A percentile compares a stretch with the other conserved stretches of the same genome.
Conservation (phyloP, 225 moss, liverwort and hornwort species). For the Thuidium tamariscinum region DNA sequence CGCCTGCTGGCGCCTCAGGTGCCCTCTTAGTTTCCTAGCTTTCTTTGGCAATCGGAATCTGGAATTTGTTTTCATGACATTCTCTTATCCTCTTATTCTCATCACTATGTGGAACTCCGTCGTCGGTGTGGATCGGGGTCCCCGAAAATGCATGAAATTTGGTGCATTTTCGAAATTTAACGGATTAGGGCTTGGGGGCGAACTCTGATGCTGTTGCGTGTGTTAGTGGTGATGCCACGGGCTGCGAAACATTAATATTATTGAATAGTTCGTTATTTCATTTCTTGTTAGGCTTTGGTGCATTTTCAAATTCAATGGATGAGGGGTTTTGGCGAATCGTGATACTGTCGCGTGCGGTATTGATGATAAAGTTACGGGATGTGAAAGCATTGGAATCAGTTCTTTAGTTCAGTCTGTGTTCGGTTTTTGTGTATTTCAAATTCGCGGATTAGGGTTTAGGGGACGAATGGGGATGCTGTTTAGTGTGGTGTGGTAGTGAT, state of each 20-base stretch:
- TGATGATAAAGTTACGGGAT: background rate
- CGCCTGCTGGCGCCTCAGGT: constrained; percentile 17
- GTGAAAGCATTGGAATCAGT: background rate
- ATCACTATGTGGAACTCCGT: background rate
- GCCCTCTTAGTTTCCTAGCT: background rate
- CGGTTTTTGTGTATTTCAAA: background rate
- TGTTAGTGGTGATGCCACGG: background rate
- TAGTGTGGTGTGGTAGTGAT: background rate
- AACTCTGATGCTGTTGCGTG: background rate
- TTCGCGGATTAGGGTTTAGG: background rate
- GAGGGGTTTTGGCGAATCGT: background rate
- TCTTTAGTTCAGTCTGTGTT: background rate
- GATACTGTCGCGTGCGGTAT: background rate
- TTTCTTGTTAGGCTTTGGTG: background rate
- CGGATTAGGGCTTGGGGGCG: background rate
- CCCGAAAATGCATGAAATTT: background rate
- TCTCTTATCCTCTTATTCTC: background rate
- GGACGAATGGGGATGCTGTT: background rate
- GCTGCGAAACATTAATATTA: background rate
- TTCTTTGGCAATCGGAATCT: background rate
- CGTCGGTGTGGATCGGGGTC: background rate
- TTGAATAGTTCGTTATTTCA: background rate
- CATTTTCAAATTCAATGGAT: background rate
- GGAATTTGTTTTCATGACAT: background rate
- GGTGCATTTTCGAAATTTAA: background rate